Evolutionary conservation across 2,329 filamentous ascomycete species (phyloP), one percentile per base, ranked within the genome.

Genomic region (Cladosporium sp.): DNA sequence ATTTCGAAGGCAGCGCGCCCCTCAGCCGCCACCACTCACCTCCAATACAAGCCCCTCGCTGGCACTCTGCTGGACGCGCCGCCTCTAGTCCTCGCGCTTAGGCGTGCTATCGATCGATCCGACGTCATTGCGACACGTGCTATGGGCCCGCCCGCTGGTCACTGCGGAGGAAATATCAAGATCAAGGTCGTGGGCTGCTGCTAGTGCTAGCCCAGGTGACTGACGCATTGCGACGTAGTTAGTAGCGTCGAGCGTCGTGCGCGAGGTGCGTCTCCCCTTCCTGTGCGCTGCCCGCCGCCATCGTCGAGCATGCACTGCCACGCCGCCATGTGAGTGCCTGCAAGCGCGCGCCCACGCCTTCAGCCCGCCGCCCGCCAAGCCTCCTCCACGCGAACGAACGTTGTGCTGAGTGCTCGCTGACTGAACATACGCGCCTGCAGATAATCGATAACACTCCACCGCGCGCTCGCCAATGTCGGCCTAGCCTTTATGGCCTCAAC

Each of bases 401-500:
- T 34, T 38, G 52, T 38, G 25, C 34, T 28, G 54, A 56, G 30
- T 56, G 54, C 54, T 19, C 54, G 42, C 54, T 56, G 54, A 56
- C 54, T 56, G 30, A 19, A 50, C 42, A 17, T 20, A 38, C 52
- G 54, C 54, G 42, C 19, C 42, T 38, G 20, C 34, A 56, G 54
- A 49, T 15, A 49, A 40, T 19, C 20, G 54, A 56, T 30, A 47
- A 38, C 40, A 45, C 39, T 36, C 25, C 40, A 49, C 42, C 3
- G 25, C 54, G 47, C 28, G 30, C 17, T 38, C 42, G 19, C 54
- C 47, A 60, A 66, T 63, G 62, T 60, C 60, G 55, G 51, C 55
- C 28, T 62, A 63, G 60, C 61, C 68, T 64, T 47, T 65, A 79
- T 79, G 77, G 77, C 77, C 60, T 71, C 75, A 60, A 73, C 75